Base-by-base conservation (phyloP, 2,329 filamentous ascomycete species). In the Myrmaecium sp. region DNA sequence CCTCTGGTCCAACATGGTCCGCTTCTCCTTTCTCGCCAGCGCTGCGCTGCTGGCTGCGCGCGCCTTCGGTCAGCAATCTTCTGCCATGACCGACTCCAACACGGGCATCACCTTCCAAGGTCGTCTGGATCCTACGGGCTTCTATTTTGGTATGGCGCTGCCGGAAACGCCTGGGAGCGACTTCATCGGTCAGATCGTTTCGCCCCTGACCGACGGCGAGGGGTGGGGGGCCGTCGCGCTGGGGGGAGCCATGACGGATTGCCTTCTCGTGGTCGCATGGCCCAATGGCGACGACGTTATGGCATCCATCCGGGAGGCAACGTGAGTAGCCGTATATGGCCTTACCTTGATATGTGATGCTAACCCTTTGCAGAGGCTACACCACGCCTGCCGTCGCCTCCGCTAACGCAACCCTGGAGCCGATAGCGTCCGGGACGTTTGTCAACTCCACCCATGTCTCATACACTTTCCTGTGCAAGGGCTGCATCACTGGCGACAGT, bases 181-280 rank as follows among this genome's bases (percentile, higher is more conserved):
- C 41, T 58, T 69, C 35, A 65, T 70, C 32, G 61, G 58, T 5
- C 61, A 68, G 38, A 52, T 71, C 23, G 39, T 46, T 26, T 43
- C 36, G 8, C 47, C 46, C 8, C 55, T 65, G 11, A 54, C 57
- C 30, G 50, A 58, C 31, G 52, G 48, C 12, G 48, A 44, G 3
- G 60, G 62, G 30, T 70, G 62, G 55, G 60, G 54, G 19, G 64
- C 58, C 36, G 49, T 66, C 22, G 58, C 57, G 11, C 48, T 66
- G 30, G 52, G 54, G 4, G 55, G 57, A 5, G 43, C 48, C 23
- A 69, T 69, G 64, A 41, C 52, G 17, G 49, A 52, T 23, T 54
- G 55, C 21, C 49, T 66, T 7, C 51, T 69, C 6, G 42, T 67
- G n/a, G 54, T 59, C 6, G 60, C 60, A n/a, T 69, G 62, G 60